phyloP scores from a whole-genome alignment of 1,139 yeast genomes.

The Yamadazyma blattariae region DNA sequence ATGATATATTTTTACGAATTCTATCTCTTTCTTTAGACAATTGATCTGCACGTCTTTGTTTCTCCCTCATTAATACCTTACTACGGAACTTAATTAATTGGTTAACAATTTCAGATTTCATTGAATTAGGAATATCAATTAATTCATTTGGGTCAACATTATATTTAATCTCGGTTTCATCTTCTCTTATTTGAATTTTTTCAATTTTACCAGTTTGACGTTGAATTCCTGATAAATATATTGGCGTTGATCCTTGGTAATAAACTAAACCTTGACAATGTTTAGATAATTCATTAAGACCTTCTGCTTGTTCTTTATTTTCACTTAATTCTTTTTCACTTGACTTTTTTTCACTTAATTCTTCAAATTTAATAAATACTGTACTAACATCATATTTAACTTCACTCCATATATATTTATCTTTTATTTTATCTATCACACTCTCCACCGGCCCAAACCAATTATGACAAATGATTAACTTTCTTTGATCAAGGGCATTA shows the following conservation, averaged over 20 bases:
- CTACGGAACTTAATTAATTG: constrained; percentile 64
- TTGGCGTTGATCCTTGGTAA: background rate
- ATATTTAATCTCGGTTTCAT: constrained; percentile 37
- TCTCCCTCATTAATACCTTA: constrained; percentile 56
- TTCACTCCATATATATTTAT: constrained; percentile 11
- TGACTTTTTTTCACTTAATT: too few relatives aligned
- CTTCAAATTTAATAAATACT: constrained; percentile 2
- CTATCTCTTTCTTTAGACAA: constrained; percentile 49
- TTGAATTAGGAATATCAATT: constrained; percentile 58
- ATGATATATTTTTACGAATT: constrained; percentile 49
- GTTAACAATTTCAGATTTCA: constrained; percentile 54
- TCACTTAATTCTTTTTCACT: too few relatives aligned
- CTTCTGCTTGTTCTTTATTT: too few relatives aligned
- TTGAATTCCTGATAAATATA: background rate
- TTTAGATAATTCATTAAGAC: background rate
- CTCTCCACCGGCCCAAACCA: constrained; percentile 35
- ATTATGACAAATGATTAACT: constrained; percentile 32
- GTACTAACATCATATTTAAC: constrained; percentile 9
- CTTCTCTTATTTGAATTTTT: background rate
- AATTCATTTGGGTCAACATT: constrained; percentile 59
- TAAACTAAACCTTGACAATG: constrained; percentile 4
- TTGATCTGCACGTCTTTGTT: constrained; percentile 52
- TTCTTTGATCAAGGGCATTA: constrained; percentile 1
- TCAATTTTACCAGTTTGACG: background rate
- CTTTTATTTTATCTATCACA: constrained; percentile 15